Base-by-base conservation (phyloP, 169 alveolate species). In the Cryptosporidium canis region DNA sequence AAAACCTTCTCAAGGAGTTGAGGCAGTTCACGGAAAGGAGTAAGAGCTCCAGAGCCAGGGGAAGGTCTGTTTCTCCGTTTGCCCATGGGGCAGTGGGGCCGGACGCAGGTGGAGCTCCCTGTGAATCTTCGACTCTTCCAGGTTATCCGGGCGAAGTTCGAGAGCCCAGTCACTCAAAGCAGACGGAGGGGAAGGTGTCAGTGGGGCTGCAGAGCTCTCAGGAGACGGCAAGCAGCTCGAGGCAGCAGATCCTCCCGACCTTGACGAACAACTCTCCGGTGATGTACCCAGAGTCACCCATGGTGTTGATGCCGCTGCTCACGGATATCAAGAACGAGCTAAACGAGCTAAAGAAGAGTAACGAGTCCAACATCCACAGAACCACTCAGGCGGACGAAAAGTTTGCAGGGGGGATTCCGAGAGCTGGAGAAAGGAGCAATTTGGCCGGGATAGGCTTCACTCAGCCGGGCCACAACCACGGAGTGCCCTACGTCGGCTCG, bases 231-330 rank as follows among this genome's bases (percentile, higher is more conserved):
- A 51, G 35, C n/a, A 44, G n/a, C 21, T 29, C 31, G 66, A 44
- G 31, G 14, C 68, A 61, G 68, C 24, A 61, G n/a, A 61, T 77
- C 31, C 63, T 58, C 16, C 63, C 87, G 11, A 58, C 87, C 9
- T 27, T 77, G 33, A 55, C 87, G 31, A 77, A 41, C 29, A 77
- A 55, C 41, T 77, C 87, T 2, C 87, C 87, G 14, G 29, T 61
- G 9, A 35, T 77, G 48, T 63, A 77, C 35, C 87, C 87, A 61
- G 87, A 77, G 39, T 77, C 87, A 18, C 87, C 87, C 18, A 55
- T 77, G 72, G 55, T 77, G 7, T 61, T 77, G 16, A 77, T 77
- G 87, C 87, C 87, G n/a, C 63, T 77, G 24, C 63, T 77, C 12
- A 56, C 71, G 56, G 87, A 77, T 44, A 77, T 77, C 3, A 77